phyloP scores from a whole-genome alignment of 805 yeast genomes.

The Zygotorulaspora danielsina region DNA sequence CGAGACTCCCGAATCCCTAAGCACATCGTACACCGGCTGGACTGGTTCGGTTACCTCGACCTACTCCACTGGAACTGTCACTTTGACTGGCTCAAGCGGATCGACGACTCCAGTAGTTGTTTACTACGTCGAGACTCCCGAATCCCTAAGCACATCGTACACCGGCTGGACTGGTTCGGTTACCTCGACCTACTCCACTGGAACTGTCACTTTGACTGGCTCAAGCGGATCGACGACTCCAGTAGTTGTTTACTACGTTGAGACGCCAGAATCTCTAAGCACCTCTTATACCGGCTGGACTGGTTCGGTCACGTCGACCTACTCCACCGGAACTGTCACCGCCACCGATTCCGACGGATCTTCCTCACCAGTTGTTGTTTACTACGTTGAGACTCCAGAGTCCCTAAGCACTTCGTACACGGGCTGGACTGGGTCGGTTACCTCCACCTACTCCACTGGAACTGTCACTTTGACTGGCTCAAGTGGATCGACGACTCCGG shows the following conservation, averaged over 20 bases:
- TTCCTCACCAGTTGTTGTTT: no score
- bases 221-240: neutral
- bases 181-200: slow-evolving; percentile 2
- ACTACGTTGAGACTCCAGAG: no score
- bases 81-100: neutral
- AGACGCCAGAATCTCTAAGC: no score
- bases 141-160: slow-evolving; percentile 1
- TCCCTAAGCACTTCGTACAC: no score
- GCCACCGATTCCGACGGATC: no score
- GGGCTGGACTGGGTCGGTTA: no score
- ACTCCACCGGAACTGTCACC: no score
- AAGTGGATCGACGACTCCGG: no score
- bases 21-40: slow-evolving; percentile 14
- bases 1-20: slow-evolving; percentile 9
- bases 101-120: slow-evolving; percentile 1
- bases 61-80: slow-evolving; percentile 9
- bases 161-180: slow-evolving; percentile 1
- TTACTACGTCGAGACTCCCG: slow-evolving; percentile 9
- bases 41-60: slow-evolving; percentile 12
- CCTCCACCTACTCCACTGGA: no score
- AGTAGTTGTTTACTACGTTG: slow-evolving; percentile 2
- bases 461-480: no score
- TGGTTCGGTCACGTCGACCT: no score
- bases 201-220: neutral
- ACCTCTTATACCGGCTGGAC: no score